Base-by-base conservation (phyloP, 2,329 filamentous ascomycete genomes). In the Penicillium oxalicum region DNA sequence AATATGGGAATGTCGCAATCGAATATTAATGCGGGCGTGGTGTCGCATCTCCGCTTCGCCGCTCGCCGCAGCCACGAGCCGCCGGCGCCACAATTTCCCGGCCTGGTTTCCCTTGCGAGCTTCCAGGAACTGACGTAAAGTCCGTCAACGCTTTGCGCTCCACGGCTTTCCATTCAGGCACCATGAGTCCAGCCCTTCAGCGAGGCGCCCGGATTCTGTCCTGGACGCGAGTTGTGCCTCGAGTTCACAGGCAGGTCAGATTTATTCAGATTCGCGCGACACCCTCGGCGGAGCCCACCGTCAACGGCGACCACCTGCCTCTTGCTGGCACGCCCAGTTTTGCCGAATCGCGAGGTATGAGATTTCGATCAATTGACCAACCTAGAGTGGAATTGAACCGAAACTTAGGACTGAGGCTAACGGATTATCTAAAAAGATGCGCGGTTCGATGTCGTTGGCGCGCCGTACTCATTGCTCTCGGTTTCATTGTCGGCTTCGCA, bases 401-500 rank as follows among this genome's bases (percentile, higher is more conserved):
- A 7, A 24, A 6, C 2, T 9, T 34, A 13, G 0, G 41, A 12
- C 25, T 13, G 28, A 2, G 5, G 11, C 26, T 9, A 26, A 26
- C 59, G 63, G 46, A 67, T 13, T 9, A 4, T 34, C 45, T 18
- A 6, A 59, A 6, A 59, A 96, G 93, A 97, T 79, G 93, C 93
- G 47, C 84, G 84, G 49, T 98, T 98, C 70, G 89, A 97, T 70
- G 89, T 97, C 41, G 76, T 98, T 56, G 93, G 93, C 53, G 82
- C 88, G 25, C 90, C 91, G 1, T 93, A 93, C 70, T 97, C 93
- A 47, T 82, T 98, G 55, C 84, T 98, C 59, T 96, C 91, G 24
- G 91, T 95, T 56, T 88, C 86, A 6, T 81, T 98, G 45, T 94
- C 93, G 33, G 88, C 93, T 37, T 97, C 91, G 29, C 91, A 97